Evolutionary conservation across 495 filamentous ascomycete genomes (phyloP), one percentile per base, ranked within the genome.

Genomic region (Podospora sp.): DNA sequence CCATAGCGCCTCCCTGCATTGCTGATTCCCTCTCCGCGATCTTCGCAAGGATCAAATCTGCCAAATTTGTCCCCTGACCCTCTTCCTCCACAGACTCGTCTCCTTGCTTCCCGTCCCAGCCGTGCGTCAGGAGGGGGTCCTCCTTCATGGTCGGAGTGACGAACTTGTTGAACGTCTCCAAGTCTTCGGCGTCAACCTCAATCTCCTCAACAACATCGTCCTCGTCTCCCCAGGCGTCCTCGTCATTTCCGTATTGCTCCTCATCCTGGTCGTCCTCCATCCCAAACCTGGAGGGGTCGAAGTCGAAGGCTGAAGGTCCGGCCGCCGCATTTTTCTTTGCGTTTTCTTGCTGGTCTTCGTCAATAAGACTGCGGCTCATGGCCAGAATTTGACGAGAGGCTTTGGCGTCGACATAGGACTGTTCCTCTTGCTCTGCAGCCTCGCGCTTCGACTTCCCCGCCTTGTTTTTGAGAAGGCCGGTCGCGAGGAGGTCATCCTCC

Each of bases 1-100:
- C 65, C 68, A 71, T 75, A 22, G 65, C 72, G 29, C 69, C 72
- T 6, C 68, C 71, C 7, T 84, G 77, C 68, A 88, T 82, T 16
- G 83, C 87, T 1, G 92, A 90, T 81, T 99, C 96, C 73, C 95
- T 91, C 66, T 90, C 89, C 12, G 93, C 93, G 72, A 99, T 99
- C 79, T 96, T 97, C 70, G 92, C 88, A 16, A 99, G 79, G 62
- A 97, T 97, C 60, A 98, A 78, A 71, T 95, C 95, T 33, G 96
- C 92, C 59, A 99, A 83, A 72, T 97, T 94, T 62, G 91, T 92
- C 12, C 88, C 85, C 56, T 83, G 80, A 12, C 81, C 81, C 65
- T 82, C 81, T 50, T 85, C 80, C 52, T 82, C 80, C 76, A 76
- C n/a, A 72, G 20, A 76, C 5, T 78, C 78, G 6, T 79, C 79